Conservation (phyloP, 169 alveolate genomes). For the Plasmodium falciparum region DNA sequence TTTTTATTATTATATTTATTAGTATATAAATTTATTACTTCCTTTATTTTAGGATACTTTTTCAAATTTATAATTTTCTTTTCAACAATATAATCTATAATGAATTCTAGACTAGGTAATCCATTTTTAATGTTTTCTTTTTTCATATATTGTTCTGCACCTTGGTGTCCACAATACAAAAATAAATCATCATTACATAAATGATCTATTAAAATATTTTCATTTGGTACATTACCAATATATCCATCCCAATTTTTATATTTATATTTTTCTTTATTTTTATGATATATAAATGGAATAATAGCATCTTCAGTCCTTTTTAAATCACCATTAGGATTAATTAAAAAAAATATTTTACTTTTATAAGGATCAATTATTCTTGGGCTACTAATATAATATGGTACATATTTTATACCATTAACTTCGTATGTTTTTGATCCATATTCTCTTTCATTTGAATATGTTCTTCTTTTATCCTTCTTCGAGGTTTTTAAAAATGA, state of each 20-base stretch:
- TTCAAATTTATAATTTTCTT: not conserved
- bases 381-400: constrained; percentile 49
- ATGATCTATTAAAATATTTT: constrained; percentile 43
- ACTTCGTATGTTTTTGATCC: constrained; percentile 20
- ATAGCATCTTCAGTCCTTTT: constrained; percentile 75
- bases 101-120: not conserved
- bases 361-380: constrained; percentile 65
- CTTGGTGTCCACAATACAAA: constrained; percentile 85
- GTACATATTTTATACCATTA: constrained; percentile 57
- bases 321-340: constrained; percentile 76
- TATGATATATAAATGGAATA: constrained; percentile 71
- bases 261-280: constrained; percentile 57
- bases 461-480: constrained; percentile 71
- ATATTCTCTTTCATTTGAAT: constrained; percentile 52
- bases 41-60: not conserved
- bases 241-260: constrained; percentile 77
- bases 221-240: constrained; percentile 71
- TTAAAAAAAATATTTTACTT: constrained; percentile 74
- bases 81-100: not conserved
- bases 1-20: constrained; percentile 1
- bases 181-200: constrained; percentile 77
- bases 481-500: not conserved
- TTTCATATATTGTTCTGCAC: constrained; percentile 82
- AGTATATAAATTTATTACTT: not conserved
- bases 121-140: constrained; percentile 77